These are phyloP conservation scores for Solanum acaule DNA, from an alignment of 257 asterid genomes.

Conservation along the genomic window DNA sequence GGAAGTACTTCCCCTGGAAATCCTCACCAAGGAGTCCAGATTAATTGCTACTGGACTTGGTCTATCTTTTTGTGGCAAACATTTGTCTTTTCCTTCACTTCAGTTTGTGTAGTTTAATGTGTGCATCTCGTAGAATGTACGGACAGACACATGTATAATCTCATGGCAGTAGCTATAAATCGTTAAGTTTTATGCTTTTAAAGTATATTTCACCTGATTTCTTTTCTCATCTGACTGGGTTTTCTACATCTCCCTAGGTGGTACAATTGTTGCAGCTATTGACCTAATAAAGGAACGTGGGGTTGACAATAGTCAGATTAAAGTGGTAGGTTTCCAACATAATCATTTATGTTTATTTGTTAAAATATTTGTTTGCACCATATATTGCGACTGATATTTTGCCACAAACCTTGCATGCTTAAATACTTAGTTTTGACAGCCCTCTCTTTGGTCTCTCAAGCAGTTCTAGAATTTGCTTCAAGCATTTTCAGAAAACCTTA, in stretches of 20 bases:
- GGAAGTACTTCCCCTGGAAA: neutral
- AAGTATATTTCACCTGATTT: neutral
- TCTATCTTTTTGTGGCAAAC: neutral
- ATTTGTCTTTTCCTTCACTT: neutral
- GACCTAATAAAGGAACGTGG: conserved; percentile 78
- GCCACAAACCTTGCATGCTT: neutral
- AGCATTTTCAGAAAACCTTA: neutral
- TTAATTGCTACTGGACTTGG: neutral
- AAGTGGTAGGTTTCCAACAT: conserved; percentile 59
- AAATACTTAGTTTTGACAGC: neutral
- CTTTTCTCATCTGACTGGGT: neutral
- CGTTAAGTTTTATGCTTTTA: neutral
- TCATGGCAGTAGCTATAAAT: neutral
- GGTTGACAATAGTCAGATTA: conserved; percentile 62
- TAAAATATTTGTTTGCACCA: neutral
- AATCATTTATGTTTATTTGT: neutral
- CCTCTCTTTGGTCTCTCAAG: neutral
- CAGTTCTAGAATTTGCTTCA: neutral
- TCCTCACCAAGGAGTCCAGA: neutral
- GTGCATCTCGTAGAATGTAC: neutral
- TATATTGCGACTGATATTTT: neutral
- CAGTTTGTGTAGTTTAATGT: neutral
- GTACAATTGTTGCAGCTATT: conserved; percentile 83
- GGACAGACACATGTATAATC: neutral
- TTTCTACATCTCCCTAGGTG: conserved; percentile 37